Conservation (phyloP, 2,329 filamentous ascomycete species). For the Trichoderma atrobrunneum region DNA sequence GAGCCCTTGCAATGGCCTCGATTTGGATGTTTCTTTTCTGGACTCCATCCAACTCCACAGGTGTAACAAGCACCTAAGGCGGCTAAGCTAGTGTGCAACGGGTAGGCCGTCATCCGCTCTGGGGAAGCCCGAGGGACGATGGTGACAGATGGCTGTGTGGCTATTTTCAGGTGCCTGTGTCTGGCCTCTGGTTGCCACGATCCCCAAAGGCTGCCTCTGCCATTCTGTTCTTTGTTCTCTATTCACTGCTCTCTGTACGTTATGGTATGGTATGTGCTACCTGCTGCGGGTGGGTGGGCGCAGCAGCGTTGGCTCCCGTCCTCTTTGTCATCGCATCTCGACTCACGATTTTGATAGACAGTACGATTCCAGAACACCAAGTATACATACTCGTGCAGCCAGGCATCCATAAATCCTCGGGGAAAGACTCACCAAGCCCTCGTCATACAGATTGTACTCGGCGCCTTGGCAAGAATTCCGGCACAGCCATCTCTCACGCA, state of each 20-base stretch:
- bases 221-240: not conserved
- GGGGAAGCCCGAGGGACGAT: not conserved
- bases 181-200: not conserved
- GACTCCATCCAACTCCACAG: not conserved
- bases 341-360: not conserved
- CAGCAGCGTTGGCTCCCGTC: not conserved
- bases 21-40: not conserved
- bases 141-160: not conserved
- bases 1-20: not conserved
- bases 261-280: not conserved
- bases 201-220: not conserved
- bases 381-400: not conserved
- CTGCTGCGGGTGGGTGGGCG: not conserved
- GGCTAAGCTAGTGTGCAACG: not conserved
- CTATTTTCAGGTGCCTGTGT: not conserved
- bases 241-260: not conserved
- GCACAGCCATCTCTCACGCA: too few relatives aligned
- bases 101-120: not conserved
- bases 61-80: not conserved
- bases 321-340: not conserved
- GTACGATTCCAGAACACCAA: not conserved
- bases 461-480: not conserved
- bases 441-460: not conserved
- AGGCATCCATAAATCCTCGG: not conserved
- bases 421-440: not conserved